phyloP scores from a whole-genome alignment of 2,329 filamentous ascomycete genomes.

The Pseudogymnoascus sp. region DNA sequence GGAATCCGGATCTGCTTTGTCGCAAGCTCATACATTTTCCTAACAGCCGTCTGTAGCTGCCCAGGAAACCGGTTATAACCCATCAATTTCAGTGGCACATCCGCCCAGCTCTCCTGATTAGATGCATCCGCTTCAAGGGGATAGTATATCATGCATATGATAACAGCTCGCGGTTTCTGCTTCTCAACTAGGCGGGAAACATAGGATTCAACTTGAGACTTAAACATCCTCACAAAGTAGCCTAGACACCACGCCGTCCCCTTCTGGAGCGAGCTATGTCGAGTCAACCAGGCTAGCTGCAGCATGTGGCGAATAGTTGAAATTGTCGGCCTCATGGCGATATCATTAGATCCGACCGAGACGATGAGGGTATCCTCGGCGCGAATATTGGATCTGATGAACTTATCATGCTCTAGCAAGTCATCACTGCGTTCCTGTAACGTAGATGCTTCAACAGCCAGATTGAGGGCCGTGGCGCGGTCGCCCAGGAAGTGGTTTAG shows the following conservation, averaged over 20 bases:
- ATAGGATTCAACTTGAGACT: conserved; percentile 14
- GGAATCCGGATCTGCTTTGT: conserved; percentile 12
- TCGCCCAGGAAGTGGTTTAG: conserved; percentile 16
- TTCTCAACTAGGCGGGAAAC: conserved; percentile 13
- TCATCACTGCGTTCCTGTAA: conserved; percentile 10
- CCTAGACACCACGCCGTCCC: conserved; percentile 14
- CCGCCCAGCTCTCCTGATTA: conserved; percentile 15
- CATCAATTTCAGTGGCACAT: conserved; percentile 12
- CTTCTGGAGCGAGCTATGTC: conserved; percentile 11
- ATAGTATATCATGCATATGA: conserved; percentile 18
- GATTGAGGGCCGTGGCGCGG: conserved; percentile 14
- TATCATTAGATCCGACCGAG: conserved; percentile 17
- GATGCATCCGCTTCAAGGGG: conserved; percentile 13
- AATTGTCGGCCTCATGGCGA: conserved; percentile 16
- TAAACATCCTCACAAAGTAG: conserved; percentile 16
- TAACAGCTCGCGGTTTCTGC: conserved; percentile 14
- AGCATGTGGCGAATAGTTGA: conserved; percentile 15
- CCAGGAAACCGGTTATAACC: conserved; percentile 15
- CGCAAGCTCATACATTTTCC: conserved; percentile 14
- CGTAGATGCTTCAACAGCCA: conserved; percentile 16
- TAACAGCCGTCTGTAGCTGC: conserved; percentile 15
- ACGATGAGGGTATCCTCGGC: conserved; percentile 16
- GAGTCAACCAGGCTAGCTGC: conserved; percentile 17
- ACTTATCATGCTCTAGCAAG: conserved; percentile 15
- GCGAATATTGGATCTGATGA: conserved; percentile 16